Evolutionary conservation across 106 monocot species (phyloP), one percentile per base, ranked within the genome.

Genomic region (Dendrobium catenatum): DNA sequence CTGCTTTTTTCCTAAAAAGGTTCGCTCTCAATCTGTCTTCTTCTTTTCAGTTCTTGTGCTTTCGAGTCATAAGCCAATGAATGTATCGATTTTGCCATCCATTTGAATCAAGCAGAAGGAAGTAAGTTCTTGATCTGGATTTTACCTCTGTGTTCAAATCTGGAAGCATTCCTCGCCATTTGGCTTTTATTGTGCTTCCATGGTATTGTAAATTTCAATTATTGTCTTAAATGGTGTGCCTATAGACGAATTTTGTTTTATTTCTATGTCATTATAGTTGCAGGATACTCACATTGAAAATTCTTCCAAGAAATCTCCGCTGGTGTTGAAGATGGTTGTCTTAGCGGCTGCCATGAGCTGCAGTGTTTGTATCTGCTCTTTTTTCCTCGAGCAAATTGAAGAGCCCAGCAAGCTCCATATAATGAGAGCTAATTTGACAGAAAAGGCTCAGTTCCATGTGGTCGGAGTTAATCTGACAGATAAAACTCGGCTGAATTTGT

Each of bases 251-350:
- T 56, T 56, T 18, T 56, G 13, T 56, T 15, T 56, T 56, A 3
- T 0, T 16, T 19, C 56, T 11, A 56, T 17, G 2, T 17, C 16
- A 46, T 47, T 22, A 6, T 40, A 22, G 64, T 59, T 79, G 6
- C 87, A 90, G 90, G 87, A 85, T 76, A 64, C 78, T 6, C 46
- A 85, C 43, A 76, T 83, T 31, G 42, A 79, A 79, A 90, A 82
- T 79, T 19, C 81, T 58, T 83, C 55, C 11, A 90, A 82, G 81
- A 90, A 82, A 68, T 83, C 83, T 44, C 78, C 79, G 4, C 78
- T 79, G 5, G 66, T 80, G 46, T 44, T 77, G 42, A 80, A 83
- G 73, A 84, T 85, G 83, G 74, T 82, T 73, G 81, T 86, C 33
- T 59, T 90, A 61, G 47, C 54, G 24, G 75, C 80, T 48, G 81